Evolutionary conservation across 108 stramenopile genomes (phyloP).

Genomic region (Nitzschia sp.): DNA sequence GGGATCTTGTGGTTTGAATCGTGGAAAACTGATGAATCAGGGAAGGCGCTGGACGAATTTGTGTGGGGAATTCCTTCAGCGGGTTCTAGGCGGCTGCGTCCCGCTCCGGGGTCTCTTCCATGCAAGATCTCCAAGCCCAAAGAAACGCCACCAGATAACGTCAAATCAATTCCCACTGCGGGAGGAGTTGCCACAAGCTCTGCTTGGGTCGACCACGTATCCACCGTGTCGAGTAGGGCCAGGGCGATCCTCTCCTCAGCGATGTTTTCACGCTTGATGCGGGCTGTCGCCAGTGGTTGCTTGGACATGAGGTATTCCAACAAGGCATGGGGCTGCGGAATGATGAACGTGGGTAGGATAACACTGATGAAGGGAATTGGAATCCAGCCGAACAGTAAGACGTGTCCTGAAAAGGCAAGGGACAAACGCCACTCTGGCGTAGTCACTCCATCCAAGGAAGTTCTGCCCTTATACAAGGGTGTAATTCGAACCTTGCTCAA

Average conservation of each 20-base stretch:
- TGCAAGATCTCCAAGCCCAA: slow-evolving; percentile 80
- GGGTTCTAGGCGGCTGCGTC: slow-evolving; percentile 21
- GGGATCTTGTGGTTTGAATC: background rate
- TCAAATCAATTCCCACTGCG: slow-evolving; percentile 79
- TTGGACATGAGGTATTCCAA: slow-evolving; percentile 69
- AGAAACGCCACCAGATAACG: slow-evolving; percentile 78
- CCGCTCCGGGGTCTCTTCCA: slow-evolving; percentile 68
- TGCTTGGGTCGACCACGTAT: slow-evolving; percentile 64
- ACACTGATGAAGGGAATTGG: slow-evolving; percentile 84
- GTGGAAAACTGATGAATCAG: background rate
- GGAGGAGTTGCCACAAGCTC: slow-evolving; percentile 83
- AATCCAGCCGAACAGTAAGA: slow-evolving; percentile 71
- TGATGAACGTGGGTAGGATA: slow-evolving; percentile 80
- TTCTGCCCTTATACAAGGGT: slow-evolving; percentile 63
- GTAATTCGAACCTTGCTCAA: slow-evolving; percentile 67
- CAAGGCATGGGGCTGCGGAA: slow-evolving; percentile 86
- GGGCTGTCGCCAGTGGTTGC: slow-evolving; percentile 83
- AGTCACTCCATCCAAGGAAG: slow-evolving; percentile 23
- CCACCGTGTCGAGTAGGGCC: slow-evolving; percentile 62
- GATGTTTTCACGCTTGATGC: slow-evolving; percentile 73
- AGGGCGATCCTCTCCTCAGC: slow-evolving; percentile 70
- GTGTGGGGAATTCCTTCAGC: background rate
- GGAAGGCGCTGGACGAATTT: background rate
- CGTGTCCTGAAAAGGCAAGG: slow-evolving; percentile 80
- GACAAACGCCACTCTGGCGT: slow-evolving; percentile 73